Base-by-base conservation (phyloP, 2,329 filamentous ascomycete species). In the Raffaelea albimanens region DNA sequence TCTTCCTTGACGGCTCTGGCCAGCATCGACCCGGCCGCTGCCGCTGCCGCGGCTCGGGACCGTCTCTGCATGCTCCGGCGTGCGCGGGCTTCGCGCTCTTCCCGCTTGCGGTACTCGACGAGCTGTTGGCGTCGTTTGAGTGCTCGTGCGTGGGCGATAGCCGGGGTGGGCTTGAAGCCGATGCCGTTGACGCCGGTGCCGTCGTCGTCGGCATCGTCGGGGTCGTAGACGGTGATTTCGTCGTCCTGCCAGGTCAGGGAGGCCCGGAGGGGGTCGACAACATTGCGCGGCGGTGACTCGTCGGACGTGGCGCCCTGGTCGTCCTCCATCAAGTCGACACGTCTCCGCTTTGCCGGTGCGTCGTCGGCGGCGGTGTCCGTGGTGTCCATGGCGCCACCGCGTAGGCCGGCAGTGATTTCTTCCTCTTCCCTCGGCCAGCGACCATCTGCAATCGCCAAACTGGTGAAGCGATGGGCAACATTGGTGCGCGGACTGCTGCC, bases 181-280 rank as follows among this genome's bases (percentile, higher is more conserved):
- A 84, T 78, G 5, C 80, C 80, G 58, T 84, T 83, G 57, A 84
- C 78, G 20, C 80, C 80, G 3, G 74, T 76, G 44, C 80, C 80
- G 57, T 84, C 80, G 56, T 84, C 80, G 52, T 84, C 80, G 52
- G 75, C 71, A 57, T 83, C 80, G 38, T 78, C 68, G 1, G 78
- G 76, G 54, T 82, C 75, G 59, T 83, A 80, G 23, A 82, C 69
- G 2, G 80, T 83, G 51, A 84, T 83, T 58, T 83, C 80, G 54
- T 83, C 75, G 53, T 82, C 78, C 56, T 79, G 78, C 80, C 80
- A 84, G 2, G 80, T 83, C 45, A 83, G 65, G 3, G 77, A 71
- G 7, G 78, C 77, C 33, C 78, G 70, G 10, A 80, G 58, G 0
- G 76, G 75, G 47, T 80, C 76, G 45, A 69, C 63, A 23, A 76